These are phyloP conservation scores for Eimeria nieschulzi DNA, from an alignment of 169 alveolate genomes.

Conservation along the genomic window DNA sequence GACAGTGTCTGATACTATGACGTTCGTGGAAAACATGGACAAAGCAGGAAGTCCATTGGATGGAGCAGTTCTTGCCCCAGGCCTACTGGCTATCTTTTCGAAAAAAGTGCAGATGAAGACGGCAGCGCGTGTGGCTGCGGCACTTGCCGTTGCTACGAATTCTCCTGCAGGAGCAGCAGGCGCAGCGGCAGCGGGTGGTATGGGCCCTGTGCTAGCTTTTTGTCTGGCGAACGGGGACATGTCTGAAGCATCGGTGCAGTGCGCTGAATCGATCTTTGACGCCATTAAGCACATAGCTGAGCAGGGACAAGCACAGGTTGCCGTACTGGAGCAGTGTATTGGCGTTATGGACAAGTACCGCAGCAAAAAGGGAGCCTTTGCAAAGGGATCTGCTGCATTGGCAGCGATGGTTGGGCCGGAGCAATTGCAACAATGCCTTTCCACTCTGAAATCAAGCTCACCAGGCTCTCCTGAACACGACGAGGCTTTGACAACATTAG, in stretches of 20 bases:
- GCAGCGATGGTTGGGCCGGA: constrained; percentile 90
- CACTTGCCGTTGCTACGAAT: constrained; percentile 80
- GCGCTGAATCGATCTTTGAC: constrained; percentile 69
- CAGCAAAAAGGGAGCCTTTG: constrained; percentile 75
- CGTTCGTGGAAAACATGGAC: constrained; percentile 84
- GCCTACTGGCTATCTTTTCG: constrained; percentile 79
- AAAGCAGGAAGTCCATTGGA: constrained; percentile 78
- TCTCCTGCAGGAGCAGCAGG: constrained; percentile 79
- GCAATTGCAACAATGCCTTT: constrained; percentile 87
- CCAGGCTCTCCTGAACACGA: constrained; percentile 90
- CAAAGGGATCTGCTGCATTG: constrained; percentile 90
- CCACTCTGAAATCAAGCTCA: constrained; percentile 85
- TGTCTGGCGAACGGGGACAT: constrained; percentile 69
- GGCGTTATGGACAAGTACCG: constrained; percentile 73
- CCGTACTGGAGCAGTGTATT: constrained; percentile 67
- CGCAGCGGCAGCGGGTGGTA: constrained; percentile 80
- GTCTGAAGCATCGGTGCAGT: constrained; percentile 71
- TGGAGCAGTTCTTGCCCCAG: constrained; percentile 79
- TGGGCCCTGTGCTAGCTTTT: constrained; percentile 56
- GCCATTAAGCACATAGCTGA: constrained; percentile 61
- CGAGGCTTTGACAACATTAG: constrained; percentile 89
- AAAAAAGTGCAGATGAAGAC: constrained; percentile 75
- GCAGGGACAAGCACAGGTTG: constrained; percentile 57
- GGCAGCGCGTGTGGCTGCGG: constrained; percentile 78
- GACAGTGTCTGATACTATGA: constrained; percentile 84